Evolutionary conservation across 805 yeast genomes (phyloP).

Genomic region (Schwanniomyces pseudopolymorphus): DNA sequence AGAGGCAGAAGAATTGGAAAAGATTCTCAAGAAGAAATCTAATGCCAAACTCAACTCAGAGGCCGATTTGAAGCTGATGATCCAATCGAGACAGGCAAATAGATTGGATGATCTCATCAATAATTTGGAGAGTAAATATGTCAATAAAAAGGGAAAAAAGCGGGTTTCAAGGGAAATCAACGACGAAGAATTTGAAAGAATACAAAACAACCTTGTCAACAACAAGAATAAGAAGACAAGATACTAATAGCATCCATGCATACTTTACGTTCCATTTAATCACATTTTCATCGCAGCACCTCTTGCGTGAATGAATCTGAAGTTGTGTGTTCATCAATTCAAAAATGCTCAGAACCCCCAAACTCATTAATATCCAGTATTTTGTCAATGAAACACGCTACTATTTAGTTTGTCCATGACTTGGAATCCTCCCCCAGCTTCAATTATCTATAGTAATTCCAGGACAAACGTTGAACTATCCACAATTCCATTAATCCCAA

Average conservation of each 20-base stretch:
- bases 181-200: constrained; percentile 51
- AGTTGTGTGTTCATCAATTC: too few relatives aligned
- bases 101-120: constrained; percentile 48
- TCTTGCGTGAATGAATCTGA: too few relatives aligned
- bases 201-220: constrained; percentile 39
- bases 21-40: constrained; percentile 35
- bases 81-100: constrained; percentile 45
- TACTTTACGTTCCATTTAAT: neutral
- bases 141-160: constrained; percentile 35
- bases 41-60: constrained; percentile 28
- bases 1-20: constrained; percentile 54
- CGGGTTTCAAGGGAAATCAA: constrained; percentile 35
- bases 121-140: constrained; percentile 52
- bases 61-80: constrained; percentile 46
- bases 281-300: neutral
- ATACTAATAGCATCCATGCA: neutral
- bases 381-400: too few relatives aligned
- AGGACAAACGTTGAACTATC: too few relatives aligned
- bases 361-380: too few relatives aligned
- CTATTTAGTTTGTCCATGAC: too few relatives aligned
- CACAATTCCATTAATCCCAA: too few relatives aligned
- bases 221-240: constrained; percentile 3
- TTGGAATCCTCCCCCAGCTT: too few relatives aligned
- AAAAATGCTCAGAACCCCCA: too few relatives aligned
- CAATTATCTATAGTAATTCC: too few relatives aligned